Evolutionary conservation across 257 asterid genomes (phyloP).

Genomic region (Linaria vulgaris): DNA sequence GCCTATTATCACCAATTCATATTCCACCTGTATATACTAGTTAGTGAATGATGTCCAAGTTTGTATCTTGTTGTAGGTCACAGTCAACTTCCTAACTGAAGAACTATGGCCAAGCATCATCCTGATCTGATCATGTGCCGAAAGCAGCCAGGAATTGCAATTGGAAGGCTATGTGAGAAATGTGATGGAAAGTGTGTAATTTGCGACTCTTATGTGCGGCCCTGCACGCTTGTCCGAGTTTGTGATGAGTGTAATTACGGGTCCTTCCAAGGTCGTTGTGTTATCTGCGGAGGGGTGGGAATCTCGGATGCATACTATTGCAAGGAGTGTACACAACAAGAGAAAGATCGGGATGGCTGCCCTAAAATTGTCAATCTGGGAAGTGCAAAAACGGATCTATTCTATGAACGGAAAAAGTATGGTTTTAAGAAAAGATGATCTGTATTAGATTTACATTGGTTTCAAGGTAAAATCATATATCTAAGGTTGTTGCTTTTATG

Average conservation of each 20-base stretch:
- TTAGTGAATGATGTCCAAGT: no score
- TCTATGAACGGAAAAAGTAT: constrained; percentile 84
- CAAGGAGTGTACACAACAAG: constrained; percentile 90
- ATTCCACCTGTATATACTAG: no score
- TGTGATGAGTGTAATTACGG: constrained; percentile 93
- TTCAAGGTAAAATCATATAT: background rate
- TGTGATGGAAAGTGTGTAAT: constrained; percentile 85
- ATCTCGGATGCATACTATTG: constrained; percentile 88
- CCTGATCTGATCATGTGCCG: constrained; percentile 93
- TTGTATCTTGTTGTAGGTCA: no score
- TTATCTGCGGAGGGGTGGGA: constrained; percentile 83
- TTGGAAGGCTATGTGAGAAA: constrained; percentile 86
- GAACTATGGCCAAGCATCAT: constrained; percentile 83
- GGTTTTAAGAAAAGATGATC: constrained; percentile 81
- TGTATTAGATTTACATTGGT: background rate
- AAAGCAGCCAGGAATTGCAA: constrained; percentile 89
- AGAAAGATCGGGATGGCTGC: constrained; percentile 86
- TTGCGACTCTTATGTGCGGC: constrained; percentile 87
- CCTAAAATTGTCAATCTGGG: constrained; percentile 87
- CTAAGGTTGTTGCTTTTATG: background rate
- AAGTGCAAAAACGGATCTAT: constrained; percentile 80
- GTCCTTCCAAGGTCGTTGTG: constrained; percentile 86
- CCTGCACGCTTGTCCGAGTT: constrained; percentile 83
- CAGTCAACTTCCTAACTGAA: background rate
- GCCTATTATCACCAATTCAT: no score